Evolutionary conservation across 768 basidiomycete species (phyloP), one percentile per base, ranked within the genome.

Genomic region (Melanogaster broomeanus): DNA sequence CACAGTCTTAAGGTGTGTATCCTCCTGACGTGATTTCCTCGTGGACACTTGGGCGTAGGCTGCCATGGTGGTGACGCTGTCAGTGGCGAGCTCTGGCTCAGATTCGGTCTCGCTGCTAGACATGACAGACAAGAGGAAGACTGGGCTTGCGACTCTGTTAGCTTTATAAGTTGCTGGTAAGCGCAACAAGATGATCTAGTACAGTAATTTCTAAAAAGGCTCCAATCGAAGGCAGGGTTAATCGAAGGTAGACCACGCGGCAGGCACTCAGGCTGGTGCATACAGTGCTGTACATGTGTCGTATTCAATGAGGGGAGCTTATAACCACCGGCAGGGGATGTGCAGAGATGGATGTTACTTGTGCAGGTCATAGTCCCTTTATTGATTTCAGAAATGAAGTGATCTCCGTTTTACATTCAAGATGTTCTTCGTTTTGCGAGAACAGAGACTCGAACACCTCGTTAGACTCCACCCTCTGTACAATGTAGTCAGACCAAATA

Each of bases 371-470:
- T 57, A 84, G 62, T 49, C 81, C 82, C 34, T 73, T 64, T 52
- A 85, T 84, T 60, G 76, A 76, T 61, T 75, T 80, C 48, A 88
- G 69, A 66, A 84, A 85, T 4, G 74, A 67, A 38, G 80, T 75
- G 35, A 85, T 72, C 60, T 81, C 75, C 49, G 79, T 79, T 62
- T 77, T 78, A 66, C 80, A 82, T 57, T 77, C 71, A 55, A 89
- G 66, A 44, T 65, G 58, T 19, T 77, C 75, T 24, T 74, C 72
- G 51, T 64, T 83, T 49, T 71, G 77, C 21, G 88, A 88, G 65
- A 89, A 84, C 27, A 92, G 56, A 4, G 80, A 68, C 56, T 87
- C 83, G 51, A 88, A 83, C 7, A 75, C 74, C 31, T 75, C 71
- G 18, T 67, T 77, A 4, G 88, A 81, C 59, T 85, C 80, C 7